Evolutionary conservation across 805 yeast species (phyloP).

Genomic region (Candida jianshihensis): DNA sequence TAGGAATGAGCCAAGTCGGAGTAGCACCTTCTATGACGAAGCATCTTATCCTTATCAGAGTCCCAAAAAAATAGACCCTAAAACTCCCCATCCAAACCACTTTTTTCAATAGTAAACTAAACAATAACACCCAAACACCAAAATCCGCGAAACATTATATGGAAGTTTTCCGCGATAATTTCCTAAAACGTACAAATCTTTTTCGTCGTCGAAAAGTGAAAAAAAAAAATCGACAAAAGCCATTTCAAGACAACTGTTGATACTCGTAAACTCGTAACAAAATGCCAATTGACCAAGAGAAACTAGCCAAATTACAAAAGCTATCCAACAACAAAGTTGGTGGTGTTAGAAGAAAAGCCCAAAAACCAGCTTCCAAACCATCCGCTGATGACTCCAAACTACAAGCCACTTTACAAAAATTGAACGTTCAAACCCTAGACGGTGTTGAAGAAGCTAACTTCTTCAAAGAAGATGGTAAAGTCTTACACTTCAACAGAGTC

Average conservation of each 20-base stretch:
- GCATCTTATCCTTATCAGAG: neutral
- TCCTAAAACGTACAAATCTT: neutral
- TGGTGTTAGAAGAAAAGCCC: constrained; percentile 85
- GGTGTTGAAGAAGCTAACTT: constrained; percentile 96
- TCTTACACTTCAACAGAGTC: constrained; percentile 92
- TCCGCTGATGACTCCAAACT: constrained; percentile 88
- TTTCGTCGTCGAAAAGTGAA: constrained; percentile 1
- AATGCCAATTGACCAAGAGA: constrained; percentile 92
- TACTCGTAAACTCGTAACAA: constrained; percentile 6
- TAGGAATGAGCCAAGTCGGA: constrained; percentile 18
- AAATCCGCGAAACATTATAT: neutral
- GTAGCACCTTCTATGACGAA: constrained; percentile 1
- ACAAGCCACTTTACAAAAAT: constrained; percentile 80
- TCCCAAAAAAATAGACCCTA: no score
- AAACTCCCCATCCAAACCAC: no score
- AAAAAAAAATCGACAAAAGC: constrained; percentile 5
- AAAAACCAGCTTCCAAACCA: constrained; percentile 57
- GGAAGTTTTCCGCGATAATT: neutral
- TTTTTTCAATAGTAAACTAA: no score
- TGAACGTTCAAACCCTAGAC: constrained; percentile 82
- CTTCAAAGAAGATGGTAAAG: constrained; percentile 94
- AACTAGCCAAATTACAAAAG: constrained; percentile 87
- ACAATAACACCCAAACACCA: no score
- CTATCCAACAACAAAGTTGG: constrained; percentile 79
- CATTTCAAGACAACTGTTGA: constrained; percentile 4